Percentiles rank a stretch among this genome's conserved stretches.
phyloP scores from a whole-genome alignment of 306 rosid species.

The Leucaena leucocephala region DNA sequence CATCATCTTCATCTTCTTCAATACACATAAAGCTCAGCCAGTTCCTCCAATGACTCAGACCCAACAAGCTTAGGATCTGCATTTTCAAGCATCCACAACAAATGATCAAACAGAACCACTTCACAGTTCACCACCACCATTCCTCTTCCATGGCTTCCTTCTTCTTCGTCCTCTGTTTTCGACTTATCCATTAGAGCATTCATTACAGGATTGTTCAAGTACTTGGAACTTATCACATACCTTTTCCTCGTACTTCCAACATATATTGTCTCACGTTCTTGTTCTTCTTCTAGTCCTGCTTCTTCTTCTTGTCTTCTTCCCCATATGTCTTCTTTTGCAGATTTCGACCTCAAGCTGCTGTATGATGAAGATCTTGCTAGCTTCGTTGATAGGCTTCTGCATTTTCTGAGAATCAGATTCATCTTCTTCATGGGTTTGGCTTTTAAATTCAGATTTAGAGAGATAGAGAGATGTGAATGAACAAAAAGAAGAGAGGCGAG shows the following conservation, averaged over 20 bases:
- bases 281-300: not conserved
- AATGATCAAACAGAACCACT: conserved; percentile 89
- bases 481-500: conserved; percentile 20
- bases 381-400: conserved; percentile 86
- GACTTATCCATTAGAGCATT: conserved; percentile 72
- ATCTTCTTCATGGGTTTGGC: conserved; percentile 66
- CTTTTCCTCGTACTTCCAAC: conserved; percentile 84
- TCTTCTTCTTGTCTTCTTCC: conserved; percentile 6
- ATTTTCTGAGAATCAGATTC: conserved; percentile 67
- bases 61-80: conserved; percentile 70
- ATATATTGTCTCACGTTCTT: conserved; percentile 48
- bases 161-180: conserved; percentile 40
- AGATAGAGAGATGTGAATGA: conserved; percentile 19
- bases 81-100: conserved; percentile 88
- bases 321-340: conserved; percentile 56
- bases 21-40: conserved; percentile 79
- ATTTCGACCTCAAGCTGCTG: conserved; percentile 75
- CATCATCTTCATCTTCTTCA: conserved; percentile 25
- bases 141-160: conserved; percentile 29
- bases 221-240: conserved; percentile 66
- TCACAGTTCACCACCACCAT: conserved; percentile 74
- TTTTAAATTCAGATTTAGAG: conserved; percentile 20
- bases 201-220: conserved; percentile 71
- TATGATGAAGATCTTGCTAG: conserved; percentile 80
- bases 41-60: conserved; percentile 81